These are phyloP conservation scores for Malassezia nana DNA, from an alignment of 1,284 basidiomycete species.

Conservation along the genomic window DNA sequence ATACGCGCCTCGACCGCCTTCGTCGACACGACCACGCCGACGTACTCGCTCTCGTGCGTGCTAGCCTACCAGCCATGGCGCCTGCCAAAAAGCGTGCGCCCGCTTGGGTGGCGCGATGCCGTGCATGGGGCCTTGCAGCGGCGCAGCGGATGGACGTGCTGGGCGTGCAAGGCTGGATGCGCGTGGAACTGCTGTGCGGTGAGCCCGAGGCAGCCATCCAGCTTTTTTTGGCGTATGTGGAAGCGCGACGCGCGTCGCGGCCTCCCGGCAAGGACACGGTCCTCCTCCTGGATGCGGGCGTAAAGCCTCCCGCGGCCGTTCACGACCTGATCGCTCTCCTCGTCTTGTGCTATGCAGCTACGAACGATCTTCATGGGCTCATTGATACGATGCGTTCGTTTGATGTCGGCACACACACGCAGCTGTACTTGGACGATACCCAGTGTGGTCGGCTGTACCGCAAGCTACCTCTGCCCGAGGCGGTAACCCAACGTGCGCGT, in stretches of 20 bases:
- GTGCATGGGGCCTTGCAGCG: conserved; percentile 2
- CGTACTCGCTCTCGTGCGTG: conserved; percentile 14
- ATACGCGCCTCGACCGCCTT: not conserved
- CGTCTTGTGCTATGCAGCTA: conserved; percentile 13
- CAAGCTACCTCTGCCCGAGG: not conserved
- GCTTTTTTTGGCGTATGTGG: conserved; percentile 11
- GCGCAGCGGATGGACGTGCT: conserved; percentile 11
- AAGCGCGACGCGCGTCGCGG: not conserved
- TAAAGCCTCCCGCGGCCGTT: conserved; percentile 13
- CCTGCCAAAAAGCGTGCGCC: not conserved
- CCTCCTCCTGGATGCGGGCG: conserved; percentile 14
- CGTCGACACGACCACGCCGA: conserved; percentile 10
- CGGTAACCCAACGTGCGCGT: not conserved
- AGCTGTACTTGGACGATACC: conserved; percentile 24
- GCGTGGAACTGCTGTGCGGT: conserved; percentile 13
- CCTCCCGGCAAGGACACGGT: not conserved
- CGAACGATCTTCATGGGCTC: conserved; percentile 5
- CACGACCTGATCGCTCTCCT: conserved; percentile 27
- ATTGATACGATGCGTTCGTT: conserved; percentile 22
- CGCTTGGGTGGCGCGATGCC: conserved; percentile 6
- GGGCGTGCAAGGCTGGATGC: conserved; percentile 19
- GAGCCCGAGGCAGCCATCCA: conserved; percentile 2
- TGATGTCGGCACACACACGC: conserved; percentile 28
- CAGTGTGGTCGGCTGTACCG: conserved; percentile 17
- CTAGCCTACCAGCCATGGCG: not conserved